Percentiles rank a stretch among this genome's conserved stretches.
These are phyloP conservation scores for Inga leiocalycina DNA, from an alignment of 306 rosid genomes.

Conservation along the genomic window DNA sequence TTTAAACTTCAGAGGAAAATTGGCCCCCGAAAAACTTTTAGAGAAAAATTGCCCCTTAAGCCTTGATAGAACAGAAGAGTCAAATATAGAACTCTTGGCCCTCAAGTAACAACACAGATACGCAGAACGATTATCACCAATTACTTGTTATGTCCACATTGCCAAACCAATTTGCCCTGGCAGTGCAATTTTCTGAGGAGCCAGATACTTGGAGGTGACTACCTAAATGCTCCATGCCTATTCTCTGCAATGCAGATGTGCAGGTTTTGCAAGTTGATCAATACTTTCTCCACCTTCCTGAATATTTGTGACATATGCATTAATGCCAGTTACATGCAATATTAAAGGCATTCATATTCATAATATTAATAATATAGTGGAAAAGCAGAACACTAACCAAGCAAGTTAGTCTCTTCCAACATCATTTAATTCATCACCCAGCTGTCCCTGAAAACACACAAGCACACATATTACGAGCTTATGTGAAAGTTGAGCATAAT, in stretches of 20 bases:
- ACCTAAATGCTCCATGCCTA: constrained; percentile 80
- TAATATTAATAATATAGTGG: neutral
- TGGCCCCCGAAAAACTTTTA: no score
- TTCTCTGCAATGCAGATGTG: constrained; percentile 64
- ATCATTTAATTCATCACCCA: constrained; percentile 85
- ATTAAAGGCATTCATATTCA: constrained; percentile 12
- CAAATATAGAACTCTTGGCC: neutral
- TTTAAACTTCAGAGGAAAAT: no score
- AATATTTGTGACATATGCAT: constrained; percentile 29
- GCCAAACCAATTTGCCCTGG: constrained; percentile 10
- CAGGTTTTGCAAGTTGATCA: constrained; percentile 73
- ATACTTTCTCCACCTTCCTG: constrained; percentile 97
- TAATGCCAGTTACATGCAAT: constrained; percentile 21
- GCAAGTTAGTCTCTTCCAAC: constrained; percentile 78
- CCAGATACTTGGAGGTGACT: neutral
- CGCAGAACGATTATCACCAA: neutral
- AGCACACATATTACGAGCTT: constrained; percentile 5
- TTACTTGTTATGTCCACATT: neutral
- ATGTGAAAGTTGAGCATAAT: constrained; percentile 13
- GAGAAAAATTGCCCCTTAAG: no score
- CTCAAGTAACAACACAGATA: neutral
- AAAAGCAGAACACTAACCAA: neutral
- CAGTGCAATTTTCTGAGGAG: neutral
- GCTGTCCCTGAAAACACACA: constrained; percentile 66
- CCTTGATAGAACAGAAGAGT: neutral